Base-by-base conservation (phyloP, 208 protist species). In the Zelonia costaricensis region DNA sequence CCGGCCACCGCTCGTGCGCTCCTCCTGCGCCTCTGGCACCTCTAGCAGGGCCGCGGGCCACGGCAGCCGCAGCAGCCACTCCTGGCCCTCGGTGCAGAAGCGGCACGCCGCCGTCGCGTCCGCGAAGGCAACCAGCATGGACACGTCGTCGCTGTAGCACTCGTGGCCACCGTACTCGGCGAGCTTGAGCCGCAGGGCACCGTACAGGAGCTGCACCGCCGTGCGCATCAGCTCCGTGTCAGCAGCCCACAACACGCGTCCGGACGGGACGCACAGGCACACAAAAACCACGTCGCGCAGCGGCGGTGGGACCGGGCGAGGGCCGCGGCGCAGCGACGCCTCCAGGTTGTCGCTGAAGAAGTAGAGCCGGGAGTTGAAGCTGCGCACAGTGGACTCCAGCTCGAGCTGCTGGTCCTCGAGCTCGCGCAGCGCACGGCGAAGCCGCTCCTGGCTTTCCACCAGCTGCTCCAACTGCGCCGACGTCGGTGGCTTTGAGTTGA, bases 301-400 rank as follows among this genome's bases (percentile, higher is more conserved):
- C 9, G 89, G 89, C 4, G 89, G 76, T n/a, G 61, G 49, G 7
- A 84, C 75, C 4, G 61, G 28, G 13, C 12, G 25, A 1, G 74
- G 63, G 16, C 44, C 67, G 39, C 66, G 47, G 10, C 70, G 67
- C 53, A 94, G 64, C 0, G 81, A 76, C 31, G 71, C 47, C 49
- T 90, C 78, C 13, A 94, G 62, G 62, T 92, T 82, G 64, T 92
- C 81, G 56, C 83, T 89, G 61, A 94, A 94, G 48, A 94, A 94
- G 75, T 84, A 78, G 28, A 94, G 65, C 15, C 88, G 80, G 10
- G 61, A 78, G 1, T 79, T 66, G 9, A 80, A 56, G 30, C 57
- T 77, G 28, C 47, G 64, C 25, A 85, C 59, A 16, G 60, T 68
- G 7, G 74, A 43, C 25, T 82, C 76, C 16, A 76, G 42, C 46